A percentile compares a stretch with the other conserved stretches of the same genome.
phyloP scores from a whole-genome alignment of 768 basidiomycete genomes.

The Naganishia kalamii region DNA sequence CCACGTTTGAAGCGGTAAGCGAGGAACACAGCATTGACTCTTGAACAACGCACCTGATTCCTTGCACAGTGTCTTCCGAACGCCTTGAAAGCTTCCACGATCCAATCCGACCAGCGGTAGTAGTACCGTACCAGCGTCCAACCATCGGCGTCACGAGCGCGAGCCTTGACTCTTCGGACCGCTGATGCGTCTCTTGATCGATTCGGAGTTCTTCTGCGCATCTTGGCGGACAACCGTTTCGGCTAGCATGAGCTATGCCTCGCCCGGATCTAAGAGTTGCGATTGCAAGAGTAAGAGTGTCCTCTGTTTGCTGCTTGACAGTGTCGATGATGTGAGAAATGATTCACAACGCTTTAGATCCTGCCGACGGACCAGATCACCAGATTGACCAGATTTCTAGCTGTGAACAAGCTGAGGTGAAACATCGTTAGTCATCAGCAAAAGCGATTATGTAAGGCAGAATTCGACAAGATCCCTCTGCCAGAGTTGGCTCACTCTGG shows the following conservation, averaged over 20 bases:
- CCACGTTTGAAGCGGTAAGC: not conserved
- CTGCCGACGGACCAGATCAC: too few relatives aligned
- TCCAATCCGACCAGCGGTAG: constrained; percentile 20
- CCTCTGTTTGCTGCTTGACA: too few relatives aligned
- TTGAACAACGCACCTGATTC: constrained; percentile 37
- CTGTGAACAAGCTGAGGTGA: too few relatives aligned
- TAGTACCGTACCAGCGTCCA: not conserved
- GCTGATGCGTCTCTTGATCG: not conserved
- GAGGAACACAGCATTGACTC: not conserved
- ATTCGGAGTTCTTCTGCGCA: not conserved
- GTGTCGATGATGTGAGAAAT: too few relatives aligned
- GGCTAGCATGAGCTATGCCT: not conserved
- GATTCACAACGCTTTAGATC: too few relatives aligned
- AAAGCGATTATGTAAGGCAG: too few relatives aligned
- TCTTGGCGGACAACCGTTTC: not conserved
- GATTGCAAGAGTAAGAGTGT: too few relatives aligned
- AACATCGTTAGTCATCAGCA: too few relatives aligned
- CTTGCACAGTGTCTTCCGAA: constrained; percentile 45
- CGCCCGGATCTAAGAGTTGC: too few relatives aligned
- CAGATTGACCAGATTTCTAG: too few relatives aligned
- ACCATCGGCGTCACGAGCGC: not conserved
- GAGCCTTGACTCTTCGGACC: not conserved
- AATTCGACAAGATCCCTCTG: too few relatives aligned
- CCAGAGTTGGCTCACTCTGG: too few relatives aligned
- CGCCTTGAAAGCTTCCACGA: constrained; percentile 35